Evolutionary conservation across 2,329 filamentous ascomycete species (phyloP).

Genomic region (Paraphoma chrysanthemicola): DNA sequence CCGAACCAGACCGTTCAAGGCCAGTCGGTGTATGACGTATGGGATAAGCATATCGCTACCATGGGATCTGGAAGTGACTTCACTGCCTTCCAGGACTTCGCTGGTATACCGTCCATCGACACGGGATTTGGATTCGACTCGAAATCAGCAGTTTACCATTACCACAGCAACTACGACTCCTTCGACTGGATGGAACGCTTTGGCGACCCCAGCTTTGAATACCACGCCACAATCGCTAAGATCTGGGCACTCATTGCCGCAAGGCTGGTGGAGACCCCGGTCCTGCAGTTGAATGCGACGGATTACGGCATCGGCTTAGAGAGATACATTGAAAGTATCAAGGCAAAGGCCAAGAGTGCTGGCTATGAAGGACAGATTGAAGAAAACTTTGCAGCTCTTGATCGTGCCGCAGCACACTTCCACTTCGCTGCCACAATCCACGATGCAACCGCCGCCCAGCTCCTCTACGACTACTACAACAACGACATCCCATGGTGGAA

Average conservation of each 20-base stretch:
- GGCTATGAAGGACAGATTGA: constrained; percentile 23
- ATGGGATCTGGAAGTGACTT: constrained; percentile 62
- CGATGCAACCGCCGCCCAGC: constrained; percentile 57
- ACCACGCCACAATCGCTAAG: constrained; percentile 61
- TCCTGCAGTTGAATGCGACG: constrained; percentile 55
- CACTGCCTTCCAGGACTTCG: constrained; percentile 61
- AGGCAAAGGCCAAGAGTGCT: constrained; percentile 37
- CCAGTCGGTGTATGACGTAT: constrained; percentile 71
- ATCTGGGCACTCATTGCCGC: constrained; percentile 55
- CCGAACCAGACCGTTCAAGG: constrained; percentile 76
- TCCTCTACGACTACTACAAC: constrained; percentile 56
- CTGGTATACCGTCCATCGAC: constrained; percentile 57
- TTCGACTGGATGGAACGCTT: constrained; percentile 84
- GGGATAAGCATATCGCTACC: constrained; percentile 63
- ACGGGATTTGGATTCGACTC: constrained; percentile 52
- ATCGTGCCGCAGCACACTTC: constrained; percentile 58
- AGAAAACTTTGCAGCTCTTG: constrained; percentile 55
- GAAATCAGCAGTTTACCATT: constrained; percentile 68
- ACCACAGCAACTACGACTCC: constrained; percentile 85
- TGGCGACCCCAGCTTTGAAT: constrained; percentile 69
- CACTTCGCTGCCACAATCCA: constrained; percentile 57
- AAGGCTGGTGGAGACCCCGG: constrained; percentile 55
- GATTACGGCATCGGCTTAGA: constrained; percentile 54
- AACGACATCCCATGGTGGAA: constrained; percentile 77
- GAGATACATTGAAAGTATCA: constrained; percentile 52